A percentile compares a stretch with the other conserved stretches of the same genome.
These are phyloP conservation scores for Lathyrus tuberosus DNA, from an alignment of 306 rosid species.

Conservation along the genomic window DNA sequence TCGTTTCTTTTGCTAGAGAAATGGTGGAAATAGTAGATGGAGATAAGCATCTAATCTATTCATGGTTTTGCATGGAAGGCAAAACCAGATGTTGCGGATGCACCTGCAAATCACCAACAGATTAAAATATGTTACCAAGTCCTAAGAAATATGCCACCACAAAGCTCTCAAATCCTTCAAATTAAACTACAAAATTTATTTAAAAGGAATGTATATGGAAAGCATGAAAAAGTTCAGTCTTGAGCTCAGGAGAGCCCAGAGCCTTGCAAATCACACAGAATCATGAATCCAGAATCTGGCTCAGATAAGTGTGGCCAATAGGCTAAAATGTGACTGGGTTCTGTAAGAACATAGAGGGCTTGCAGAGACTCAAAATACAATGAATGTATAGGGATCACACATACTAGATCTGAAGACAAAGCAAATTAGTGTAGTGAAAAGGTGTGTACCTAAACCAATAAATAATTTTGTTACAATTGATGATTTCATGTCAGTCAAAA, in stretches of 20 bases:
- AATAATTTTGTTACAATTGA: no score
- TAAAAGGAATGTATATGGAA: conserved; percentile 4
- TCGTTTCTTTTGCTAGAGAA: neutral
- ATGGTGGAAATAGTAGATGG: neutral
- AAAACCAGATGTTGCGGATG: conserved; percentile 41
- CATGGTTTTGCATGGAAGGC: conserved; percentile 47
- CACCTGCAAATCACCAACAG: conserved; percentile 41
- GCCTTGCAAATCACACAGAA: no score
- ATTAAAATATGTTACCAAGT: conserved; percentile 13
- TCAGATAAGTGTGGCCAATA: no score
- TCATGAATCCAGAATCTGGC: no score
- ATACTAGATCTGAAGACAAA: neutral
- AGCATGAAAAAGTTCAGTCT: no score
- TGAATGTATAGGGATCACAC: neutral
- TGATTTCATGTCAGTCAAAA: no score
- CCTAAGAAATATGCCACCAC: neutral
- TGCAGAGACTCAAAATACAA: neutral
- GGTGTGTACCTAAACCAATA: no score
- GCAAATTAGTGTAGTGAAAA: no score
- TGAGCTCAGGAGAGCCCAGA: no score
- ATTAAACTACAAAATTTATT: neutral
- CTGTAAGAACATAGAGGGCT: neutral
- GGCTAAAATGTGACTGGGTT: no score
- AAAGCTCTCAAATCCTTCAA: neutral
- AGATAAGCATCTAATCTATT: conserved; percentile 32